Base-by-base conservation (phyloP, 441 rosid genomes). In the Macaranga tanarius region DNA sequence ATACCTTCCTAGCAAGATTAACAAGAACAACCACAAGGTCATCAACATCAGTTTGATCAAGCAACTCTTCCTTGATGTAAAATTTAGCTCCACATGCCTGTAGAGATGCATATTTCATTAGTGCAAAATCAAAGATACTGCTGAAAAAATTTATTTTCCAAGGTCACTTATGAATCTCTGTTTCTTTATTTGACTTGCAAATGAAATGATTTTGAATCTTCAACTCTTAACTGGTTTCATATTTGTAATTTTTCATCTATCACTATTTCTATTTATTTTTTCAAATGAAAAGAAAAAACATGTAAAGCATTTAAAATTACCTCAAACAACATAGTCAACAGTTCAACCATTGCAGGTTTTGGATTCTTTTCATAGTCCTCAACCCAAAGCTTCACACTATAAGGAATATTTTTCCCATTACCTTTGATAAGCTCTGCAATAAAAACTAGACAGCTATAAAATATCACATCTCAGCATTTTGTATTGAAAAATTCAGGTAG, bases 21-120 rank as follows among this genome's bases (percentile, higher is more conserved):
- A 95, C 99, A 72, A 95, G 97, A 73, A 93, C 90, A 81, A 93
- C 97, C 54, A 93, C 99, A 76, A 95, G 97, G 76, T 93, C 97
- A 79, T 93, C 98, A 59, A 95, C 97, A 79, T 90, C 98, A 69
- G 92, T 93, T 85, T 91, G 97, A 65, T 95, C 95, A 74, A 93
- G 88, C 68, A 82, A 79, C 73, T 91, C 92, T 78, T 86, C 89
- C 76, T 86, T 87, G 69, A 88, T 83, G 77, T 76, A 73, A 78
- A 84, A 91, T 74, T 88, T 92, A 75, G 95, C 97, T 66, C 99
- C 98, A 72, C 99, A 95, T 73, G 97, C 95, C 99, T 93, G 87
- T 73, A 77, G 64, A 76, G 72, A 67, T 51, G 50, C 71, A 63
- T 8, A 52, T 38, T 52, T 52, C 25, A 44, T 75, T 26, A 74